These are phyloP conservation scores for Aspergillus pseudoviridinutans DNA, from an alignment of 2,329 filamentous ascomycete species.

Conservation along the genomic window DNA sequence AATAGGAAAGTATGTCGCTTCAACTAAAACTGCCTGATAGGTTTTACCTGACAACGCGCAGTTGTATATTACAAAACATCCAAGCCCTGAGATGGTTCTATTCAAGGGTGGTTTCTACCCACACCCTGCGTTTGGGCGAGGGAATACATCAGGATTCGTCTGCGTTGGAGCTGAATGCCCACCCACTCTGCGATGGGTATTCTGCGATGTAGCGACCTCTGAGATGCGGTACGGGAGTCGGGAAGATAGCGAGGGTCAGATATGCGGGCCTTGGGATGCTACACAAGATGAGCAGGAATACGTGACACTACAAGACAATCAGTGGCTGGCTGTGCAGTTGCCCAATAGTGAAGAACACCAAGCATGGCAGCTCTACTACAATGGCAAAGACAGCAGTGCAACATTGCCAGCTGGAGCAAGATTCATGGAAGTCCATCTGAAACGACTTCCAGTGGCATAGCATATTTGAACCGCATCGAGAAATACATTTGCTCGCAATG, in stretches of 20 bases:
- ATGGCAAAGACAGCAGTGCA: neutral
- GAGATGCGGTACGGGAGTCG: neutral
- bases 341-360: neutral
- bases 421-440: neutral
- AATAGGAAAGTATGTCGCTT: neutral
- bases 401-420: neutral
- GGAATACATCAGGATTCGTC: neutral
- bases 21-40: neutral
- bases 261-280: neutral
- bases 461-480: neutral
- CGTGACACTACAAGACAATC: neutral
- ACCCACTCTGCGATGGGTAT: neutral
- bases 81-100: neutral
- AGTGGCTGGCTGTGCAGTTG: neutral
- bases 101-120: neutral
- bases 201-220: neutral
- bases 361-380: neutral
- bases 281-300: neutral
- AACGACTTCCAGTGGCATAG: neutral
- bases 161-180: neutral
- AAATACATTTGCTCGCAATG: too few species aligned
- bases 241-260: neutral
- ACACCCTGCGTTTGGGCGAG: neutral
- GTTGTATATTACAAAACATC: neutral
- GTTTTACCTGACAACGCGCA: neutral